Percentiles rank a stretch among this genome's conserved stretches.
Conservation (phyloP, 108 stramenopile genomes). For the Pseudonitzschia multiseries region DNA sequence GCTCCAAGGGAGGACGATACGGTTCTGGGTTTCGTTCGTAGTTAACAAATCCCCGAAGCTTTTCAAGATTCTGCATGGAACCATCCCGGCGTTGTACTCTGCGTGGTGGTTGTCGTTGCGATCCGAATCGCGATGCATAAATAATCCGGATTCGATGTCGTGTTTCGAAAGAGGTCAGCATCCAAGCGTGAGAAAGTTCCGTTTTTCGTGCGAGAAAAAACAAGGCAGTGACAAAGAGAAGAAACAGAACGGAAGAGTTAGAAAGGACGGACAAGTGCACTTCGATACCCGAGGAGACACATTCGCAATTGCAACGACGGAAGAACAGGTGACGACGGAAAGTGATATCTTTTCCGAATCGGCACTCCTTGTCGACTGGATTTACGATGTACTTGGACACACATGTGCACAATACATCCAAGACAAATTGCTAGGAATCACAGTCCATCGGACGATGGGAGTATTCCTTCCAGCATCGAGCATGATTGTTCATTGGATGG, state of each 20-base stretch:
- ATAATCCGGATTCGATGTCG: no score
- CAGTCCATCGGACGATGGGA: no score
- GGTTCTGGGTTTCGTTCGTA: conserved; percentile 97
- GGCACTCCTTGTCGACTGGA: neutral
- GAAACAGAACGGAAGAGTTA: neutral
- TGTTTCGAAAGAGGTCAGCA: no score
- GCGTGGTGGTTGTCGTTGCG: neutral
- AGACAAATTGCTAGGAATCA: no score
- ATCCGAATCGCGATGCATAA: no score
- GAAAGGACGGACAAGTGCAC: neutral
- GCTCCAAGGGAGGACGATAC: conserved; percentile 89
- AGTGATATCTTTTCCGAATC: neutral
- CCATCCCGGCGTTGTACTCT: conserved; percentile 93
- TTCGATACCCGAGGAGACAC: neutral
- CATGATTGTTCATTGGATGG: no score
- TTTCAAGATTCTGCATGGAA: conserved; percentile 81
- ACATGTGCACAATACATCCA: no score
- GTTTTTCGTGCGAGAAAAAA: no score
- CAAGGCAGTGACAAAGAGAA: no score
- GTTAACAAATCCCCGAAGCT: conserved; percentile 92
- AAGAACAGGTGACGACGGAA: neutral
- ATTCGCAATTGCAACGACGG: neutral
- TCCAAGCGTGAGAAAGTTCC: no score
- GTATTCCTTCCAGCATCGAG: no score
- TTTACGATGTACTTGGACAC: neutral